Percentiles rank a stretch among this genome's conserved stretches.
Conservation (phyloP, 257 asterid genomes). For the Solanum pinnatisectum region DNA sequence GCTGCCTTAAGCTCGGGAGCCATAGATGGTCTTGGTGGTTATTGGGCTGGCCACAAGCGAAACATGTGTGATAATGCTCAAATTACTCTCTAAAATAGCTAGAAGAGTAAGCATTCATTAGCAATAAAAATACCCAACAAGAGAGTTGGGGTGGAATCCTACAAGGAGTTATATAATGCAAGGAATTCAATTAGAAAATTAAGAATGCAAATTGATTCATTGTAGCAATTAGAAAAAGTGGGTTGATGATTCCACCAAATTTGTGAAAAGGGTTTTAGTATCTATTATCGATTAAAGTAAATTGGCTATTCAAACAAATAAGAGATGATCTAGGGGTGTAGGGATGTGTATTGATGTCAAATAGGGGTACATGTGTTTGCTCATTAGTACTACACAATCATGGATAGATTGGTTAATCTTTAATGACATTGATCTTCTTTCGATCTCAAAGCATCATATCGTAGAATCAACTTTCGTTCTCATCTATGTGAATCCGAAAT, state of each 20-base stretch:
- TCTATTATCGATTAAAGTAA: too few species aligned
- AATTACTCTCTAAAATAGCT: not conserved
- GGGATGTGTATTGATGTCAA: not conserved
- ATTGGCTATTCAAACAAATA: not conserved
- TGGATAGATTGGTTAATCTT: not conserved
- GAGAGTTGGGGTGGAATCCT: not conserved
- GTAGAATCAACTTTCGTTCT: not conserved
- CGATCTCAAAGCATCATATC: not conserved
- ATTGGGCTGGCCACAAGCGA: not conserved
- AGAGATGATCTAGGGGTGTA: not conserved
- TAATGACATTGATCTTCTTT: too few species aligned
- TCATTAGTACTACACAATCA: not conserved
- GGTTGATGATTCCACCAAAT: not conserved
- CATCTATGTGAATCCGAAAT: not conserved
- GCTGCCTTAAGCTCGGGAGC: not conserved
- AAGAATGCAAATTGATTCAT: not conserved
- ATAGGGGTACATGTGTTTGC: not conserved
- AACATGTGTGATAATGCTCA: not conserved
- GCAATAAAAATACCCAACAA: not conserved
- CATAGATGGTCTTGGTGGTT: not conserved
- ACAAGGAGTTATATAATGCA: not conserved
- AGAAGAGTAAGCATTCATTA: not conserved
- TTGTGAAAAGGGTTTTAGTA: not conserved
- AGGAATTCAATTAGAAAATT: not conserved
- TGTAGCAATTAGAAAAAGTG: too few species aligned